Base-by-base conservation (phyloP, 2,329 filamentous ascomycete species). In the Aspergillus sp. region DNA sequence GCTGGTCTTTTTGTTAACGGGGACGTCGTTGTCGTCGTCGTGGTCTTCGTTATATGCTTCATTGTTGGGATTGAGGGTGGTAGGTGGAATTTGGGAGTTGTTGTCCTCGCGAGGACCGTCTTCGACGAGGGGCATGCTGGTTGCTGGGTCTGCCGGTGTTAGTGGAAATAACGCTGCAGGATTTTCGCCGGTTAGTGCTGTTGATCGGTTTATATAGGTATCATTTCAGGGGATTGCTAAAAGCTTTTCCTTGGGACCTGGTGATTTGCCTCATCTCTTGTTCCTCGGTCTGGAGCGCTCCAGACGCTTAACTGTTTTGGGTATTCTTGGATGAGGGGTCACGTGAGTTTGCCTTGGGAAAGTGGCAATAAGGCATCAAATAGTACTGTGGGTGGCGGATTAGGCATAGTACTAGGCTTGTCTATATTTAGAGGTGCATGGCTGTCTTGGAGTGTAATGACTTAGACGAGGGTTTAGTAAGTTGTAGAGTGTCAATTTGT, bases 1-100 rank as follows among this genome's bases (percentile, higher is more conserved):
- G 49, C 68, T 75, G 54, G 71, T 72, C 3, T 61, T 61, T 41
- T 67, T 72, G 63, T 75, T 72, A 55, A 76, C 68, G 13, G 74
- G 73, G 8, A 73, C 66, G 54, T 73, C 68, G 1, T 70, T 58
- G 3, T 63, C 51, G 41, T 51, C 57, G 8, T 41, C 19, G 44
- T 49, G 27, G 27, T 44, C 38, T 25, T 44, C 38, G 8, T 15
- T 25, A 30, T 51, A 3, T 19, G 27, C 27, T 30, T 30, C 27
- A 30, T 11, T 30, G 4, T 44, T 4, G 2, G 10, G 8, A 39
- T 23, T 15, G 17, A 13, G 32, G 4, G 15, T 17, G 41, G 15
- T 30, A 53, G 21, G 30, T 15, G 44, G 25, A 27, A 21, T 57
- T 21, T 15, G 32, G 11, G 2, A 15, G n/a, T 50, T 13, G 10